Conservation (phyloP, 345 rosid genomes). For the Eutrema japonicum region DNA sequence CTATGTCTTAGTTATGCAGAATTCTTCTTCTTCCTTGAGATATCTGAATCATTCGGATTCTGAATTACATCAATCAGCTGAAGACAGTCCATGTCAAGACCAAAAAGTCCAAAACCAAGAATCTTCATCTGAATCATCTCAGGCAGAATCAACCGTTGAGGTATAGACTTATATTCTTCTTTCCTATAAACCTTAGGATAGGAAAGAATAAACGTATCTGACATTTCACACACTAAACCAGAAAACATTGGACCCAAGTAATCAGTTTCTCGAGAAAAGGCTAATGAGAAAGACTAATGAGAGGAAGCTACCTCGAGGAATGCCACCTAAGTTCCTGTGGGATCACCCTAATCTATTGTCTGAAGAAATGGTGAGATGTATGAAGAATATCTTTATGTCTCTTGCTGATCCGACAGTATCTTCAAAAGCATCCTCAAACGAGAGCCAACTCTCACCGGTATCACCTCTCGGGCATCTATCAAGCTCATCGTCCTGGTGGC, state of each 20-base stretch:
- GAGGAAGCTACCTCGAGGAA: constrained; percentile 56
- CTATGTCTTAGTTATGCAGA: constrained; percentile 49
- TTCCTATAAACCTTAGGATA: constrained; percentile 4
- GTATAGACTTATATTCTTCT: constrained; percentile 44
- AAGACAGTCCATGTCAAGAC: constrained; percentile 40
- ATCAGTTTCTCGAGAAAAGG: constrained; percentile 43
- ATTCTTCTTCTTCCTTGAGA: constrained; percentile 45
- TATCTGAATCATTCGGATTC: constrained; percentile 52
- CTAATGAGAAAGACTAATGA: constrained; percentile 40
- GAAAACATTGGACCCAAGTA: constrained; percentile 44
- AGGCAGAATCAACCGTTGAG: constrained; percentile 48
- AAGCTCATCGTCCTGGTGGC: constrained; percentile 79
- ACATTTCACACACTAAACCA: constrained; percentile 41
- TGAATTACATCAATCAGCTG: constrained; percentile 46
- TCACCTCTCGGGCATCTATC: constrained; percentile 89
- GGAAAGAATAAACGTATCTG: constrained; percentile 31
- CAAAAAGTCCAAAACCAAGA: constrained; percentile 44
- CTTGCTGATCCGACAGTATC: constrained; percentile 72
- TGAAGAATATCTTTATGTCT: constrained; percentile 85
- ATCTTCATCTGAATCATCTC: constrained; percentile 53
- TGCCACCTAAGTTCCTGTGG: constrained; percentile 68
- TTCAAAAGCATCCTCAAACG: constrained; percentile 55
- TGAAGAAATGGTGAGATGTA: constrained; percentile 91
- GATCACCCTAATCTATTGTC: constrained; percentile 80
- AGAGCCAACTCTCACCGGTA: constrained; percentile 63